Evolutionary conservation across 768 basidiomycete species (phyloP).

Genomic region (Psilocybe subaeruginosa): DNA sequence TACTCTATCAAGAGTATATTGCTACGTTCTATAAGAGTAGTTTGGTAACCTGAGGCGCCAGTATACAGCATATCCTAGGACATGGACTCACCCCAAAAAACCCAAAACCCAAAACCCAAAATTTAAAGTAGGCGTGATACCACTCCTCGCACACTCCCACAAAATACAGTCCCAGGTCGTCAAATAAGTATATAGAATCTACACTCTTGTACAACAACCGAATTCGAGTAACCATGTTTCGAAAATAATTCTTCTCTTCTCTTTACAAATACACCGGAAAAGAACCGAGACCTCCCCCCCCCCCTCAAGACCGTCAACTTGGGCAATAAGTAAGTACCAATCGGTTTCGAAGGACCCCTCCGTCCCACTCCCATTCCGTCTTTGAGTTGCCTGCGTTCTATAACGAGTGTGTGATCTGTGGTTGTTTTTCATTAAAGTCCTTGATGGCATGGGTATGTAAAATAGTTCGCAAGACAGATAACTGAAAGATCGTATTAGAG

Average conservation of each 20-base stretch:
- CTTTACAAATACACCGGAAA: not conserved
- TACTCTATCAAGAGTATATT: too few species aligned
- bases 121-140: too few species aligned
- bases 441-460: not conserved
- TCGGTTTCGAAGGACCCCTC: not conserved
- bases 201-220: not conserved
- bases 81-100: too few species aligned
- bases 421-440: not conserved
- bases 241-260: not conserved
- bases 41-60: too few species aligned
- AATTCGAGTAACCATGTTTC: not conserved
- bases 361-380: not conserved
- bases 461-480: not conserved
- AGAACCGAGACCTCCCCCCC: not conserved
- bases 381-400: not conserved
- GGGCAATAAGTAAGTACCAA: not conserved
- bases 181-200: not conserved
- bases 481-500: not conserved
- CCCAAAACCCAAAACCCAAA: too few species aligned
- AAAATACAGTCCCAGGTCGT: too few species aligned
- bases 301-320: not conserved
- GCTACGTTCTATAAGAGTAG: too few species aligned
- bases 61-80: too few species aligned
- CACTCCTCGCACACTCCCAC: too few species aligned
- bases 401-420: not conserved